Evolutionary conservation across 2,329 filamentous ascomycete genomes (phyloP).

Genomic region (Claviceps purpurea): DNA sequence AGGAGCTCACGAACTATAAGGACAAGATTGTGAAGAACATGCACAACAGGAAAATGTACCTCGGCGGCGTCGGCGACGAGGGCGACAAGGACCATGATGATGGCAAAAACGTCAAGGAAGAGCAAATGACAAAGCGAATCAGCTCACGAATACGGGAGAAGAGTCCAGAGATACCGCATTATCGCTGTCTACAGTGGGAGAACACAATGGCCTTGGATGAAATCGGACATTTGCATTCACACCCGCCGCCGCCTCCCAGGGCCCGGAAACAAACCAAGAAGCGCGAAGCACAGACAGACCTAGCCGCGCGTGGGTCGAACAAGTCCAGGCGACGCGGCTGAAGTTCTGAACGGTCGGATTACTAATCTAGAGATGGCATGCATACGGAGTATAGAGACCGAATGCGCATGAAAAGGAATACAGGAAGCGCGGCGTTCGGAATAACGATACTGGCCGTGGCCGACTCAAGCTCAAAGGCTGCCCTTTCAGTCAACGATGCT

Average conservation of each 20-base stretch:
- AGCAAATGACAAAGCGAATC: slow-evolving; percentile 24
- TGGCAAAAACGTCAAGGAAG: slow-evolving; percentile 25
- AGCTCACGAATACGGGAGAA: slow-evolving; percentile 33
- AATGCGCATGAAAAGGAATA: not conserved
- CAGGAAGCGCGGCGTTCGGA: not conserved
- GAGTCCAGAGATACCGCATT: slow-evolving; percentile 30
- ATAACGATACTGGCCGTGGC: not conserved
- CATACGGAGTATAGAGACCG: not conserved
- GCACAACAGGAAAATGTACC: slow-evolving; percentile 63
- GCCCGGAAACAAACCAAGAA: slow-evolving; percentile 38
- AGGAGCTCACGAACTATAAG: slow-evolving; percentile 67
- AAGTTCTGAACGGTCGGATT: not conserved
- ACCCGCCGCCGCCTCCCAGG: slow-evolving; percentile 38
- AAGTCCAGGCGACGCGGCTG: slow-evolving; percentile 18
- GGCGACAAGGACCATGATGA: slow-evolving; percentile 23
- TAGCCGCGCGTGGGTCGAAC: slow-evolving; percentile 13
- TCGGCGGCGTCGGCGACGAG: slow-evolving; percentile 24
- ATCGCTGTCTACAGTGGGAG: slow-evolving; percentile 40
- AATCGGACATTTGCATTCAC: slow-evolving; percentile 42
- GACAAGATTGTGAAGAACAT: slow-evolving; percentile 69
- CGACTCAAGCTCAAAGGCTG: not conserved
- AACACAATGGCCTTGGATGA: slow-evolving; percentile 45
- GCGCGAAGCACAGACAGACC: slow-evolving; percentile 28
- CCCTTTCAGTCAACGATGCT: not conserved
- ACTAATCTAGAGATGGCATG: too few relatives aligned